A percentile compares a stretch with the other conserved stretches of the same genome.
phyloP scores from a whole-genome alignment of 345 rosid species.

The Corymbia maculata region DNA sequence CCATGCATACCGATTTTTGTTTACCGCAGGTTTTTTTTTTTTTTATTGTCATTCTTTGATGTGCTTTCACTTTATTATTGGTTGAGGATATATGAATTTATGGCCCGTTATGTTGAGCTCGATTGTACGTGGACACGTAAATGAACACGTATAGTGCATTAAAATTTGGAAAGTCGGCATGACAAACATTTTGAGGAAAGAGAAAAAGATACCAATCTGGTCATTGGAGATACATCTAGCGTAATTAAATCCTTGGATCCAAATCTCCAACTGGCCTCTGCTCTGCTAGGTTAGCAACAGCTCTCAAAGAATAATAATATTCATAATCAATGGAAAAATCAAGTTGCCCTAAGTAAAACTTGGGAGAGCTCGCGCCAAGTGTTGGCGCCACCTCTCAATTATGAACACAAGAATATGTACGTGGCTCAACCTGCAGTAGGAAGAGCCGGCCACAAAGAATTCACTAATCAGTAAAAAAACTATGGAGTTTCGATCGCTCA shows the following conservation, averaged over 20 bases:
- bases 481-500: background rate
- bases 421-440: rapidly evolving
- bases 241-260: rapidly evolving
- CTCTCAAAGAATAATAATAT: background rate
- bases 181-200: background rate
- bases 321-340: background rate
- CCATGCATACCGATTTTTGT: background rate
- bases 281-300: background rate
- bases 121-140: background rate
- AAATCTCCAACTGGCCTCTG: rapidly evolving
- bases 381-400: background rate
- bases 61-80: background rate
- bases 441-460: background rate
- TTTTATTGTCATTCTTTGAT: background rate
- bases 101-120: background rate
- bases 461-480: background rate
- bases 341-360: background rate
- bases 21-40: background rate
- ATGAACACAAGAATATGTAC: background rate
- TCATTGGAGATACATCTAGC: background rate
- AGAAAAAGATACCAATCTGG: background rate
- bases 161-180: background rate
- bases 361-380: background rate
- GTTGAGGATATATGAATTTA: background rate
- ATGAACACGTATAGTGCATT: background rate